Conservation (phyloP, 2,329 filamentous ascomycete genomes). For the Plectosphaerella cucumerina region DNA sequence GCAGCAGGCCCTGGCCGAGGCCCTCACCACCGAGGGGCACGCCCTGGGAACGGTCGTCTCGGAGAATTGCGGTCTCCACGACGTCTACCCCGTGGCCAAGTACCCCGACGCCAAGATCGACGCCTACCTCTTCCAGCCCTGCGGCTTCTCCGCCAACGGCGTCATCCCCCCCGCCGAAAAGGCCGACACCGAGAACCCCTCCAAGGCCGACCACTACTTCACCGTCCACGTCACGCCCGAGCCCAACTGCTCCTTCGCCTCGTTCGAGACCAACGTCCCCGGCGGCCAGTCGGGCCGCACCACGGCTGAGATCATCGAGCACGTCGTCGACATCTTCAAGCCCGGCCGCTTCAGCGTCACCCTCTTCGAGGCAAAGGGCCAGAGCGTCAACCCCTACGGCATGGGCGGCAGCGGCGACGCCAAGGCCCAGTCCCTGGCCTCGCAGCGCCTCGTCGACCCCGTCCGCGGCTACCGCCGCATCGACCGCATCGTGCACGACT, state of each 20-base stretch:
- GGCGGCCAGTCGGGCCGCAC: constrained; percentile 82
- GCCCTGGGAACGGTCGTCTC: constrained; percentile 89
- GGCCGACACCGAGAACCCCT: constrained; percentile 36
- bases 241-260: constrained; percentile 94
- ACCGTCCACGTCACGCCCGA: constrained; percentile 98
- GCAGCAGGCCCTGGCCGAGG: constrained; percentile 59
- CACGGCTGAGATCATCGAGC: constrained; percentile 85
- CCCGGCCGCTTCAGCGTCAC: constrained; percentile 98
- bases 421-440: constrained; percentile 28
- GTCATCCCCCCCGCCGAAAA: constrained; percentile 76
- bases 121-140: constrained; percentile 93
- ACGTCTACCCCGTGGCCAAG: constrained; percentile 79
- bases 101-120: constrained; percentile 94
- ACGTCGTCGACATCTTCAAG: constrained; percentile 93
- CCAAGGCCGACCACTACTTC: constrained; percentile 78
- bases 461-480: constrained; percentile 84
- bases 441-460: constrained; percentile 62
- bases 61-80: constrained; percentile 80
- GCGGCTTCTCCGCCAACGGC: constrained; percentile 95
- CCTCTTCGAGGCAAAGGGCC: constrained; percentile 82
- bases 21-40: constrained; percentile 88
- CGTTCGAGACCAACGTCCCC: constrained; percentile 97
- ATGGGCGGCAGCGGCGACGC: constrained; percentile 31
- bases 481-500: constrained; percentile 93
- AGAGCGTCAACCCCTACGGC: constrained; percentile 35